A percentile compares a stretch with the other conserved stretches of the same genome.
These are phyloP conservation scores for Pseudohalonectria lignicola DNA, from an alignment of 2,329 filamentous ascomycete genomes.

Conservation along the genomic window DNA sequence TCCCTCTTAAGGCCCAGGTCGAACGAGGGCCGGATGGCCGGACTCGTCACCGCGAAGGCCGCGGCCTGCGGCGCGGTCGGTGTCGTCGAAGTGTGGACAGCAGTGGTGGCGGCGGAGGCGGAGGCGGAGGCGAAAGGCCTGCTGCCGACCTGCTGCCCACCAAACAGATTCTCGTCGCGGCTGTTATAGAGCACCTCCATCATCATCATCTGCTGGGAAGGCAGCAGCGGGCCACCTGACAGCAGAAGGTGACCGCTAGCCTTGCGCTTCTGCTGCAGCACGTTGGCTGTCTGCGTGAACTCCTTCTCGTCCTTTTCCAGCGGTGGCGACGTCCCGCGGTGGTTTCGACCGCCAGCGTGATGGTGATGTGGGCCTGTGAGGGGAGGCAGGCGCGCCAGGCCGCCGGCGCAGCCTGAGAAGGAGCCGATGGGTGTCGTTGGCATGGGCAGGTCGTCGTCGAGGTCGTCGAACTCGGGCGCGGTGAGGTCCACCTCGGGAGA, in stretches of 20 bases:
- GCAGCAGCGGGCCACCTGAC: not conserved
- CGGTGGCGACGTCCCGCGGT: slow-evolving; percentile 72
- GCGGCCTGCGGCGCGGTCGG: slow-evolving; percentile 10
- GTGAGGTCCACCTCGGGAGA: slow-evolving; percentile 92
- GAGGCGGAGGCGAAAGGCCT: too few species aligned
- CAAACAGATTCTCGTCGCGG: slow-evolving; percentile 43
- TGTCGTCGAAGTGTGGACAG: slow-evolving; percentile 7
- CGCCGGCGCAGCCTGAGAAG: slow-evolving; percentile 42
- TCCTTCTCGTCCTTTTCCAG: slow-evolving; percentile 92
- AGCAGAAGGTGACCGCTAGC: slow-evolving; percentile 30
- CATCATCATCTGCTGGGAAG: slow-evolving; percentile 17
- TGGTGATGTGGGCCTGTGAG: slow-evolving; percentile 11
- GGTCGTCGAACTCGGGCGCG: slow-evolving; percentile 72
- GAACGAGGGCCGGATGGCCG: slow-evolving; percentile 39
- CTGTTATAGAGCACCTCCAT: slow-evolving; percentile 25
- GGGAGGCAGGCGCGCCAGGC: too few species aligned
- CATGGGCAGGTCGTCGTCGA: slow-evolving; percentile 46
- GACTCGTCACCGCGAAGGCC: slow-evolving; percentile 37
- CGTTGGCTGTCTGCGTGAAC: slow-evolving; percentile 90
- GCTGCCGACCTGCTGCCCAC: slow-evolving; percentile 28
- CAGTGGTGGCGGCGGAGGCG: too few species aligned
- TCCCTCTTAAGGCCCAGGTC: slow-evolving; percentile 29
- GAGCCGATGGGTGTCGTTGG: slow-evolving; percentile 54
- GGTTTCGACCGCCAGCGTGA: slow-evolving; percentile 23
- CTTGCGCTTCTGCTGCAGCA: slow-evolving; percentile 61